Conservation (phyloP, 305 asterid genomes). For the Solanum hybrid region DNA sequence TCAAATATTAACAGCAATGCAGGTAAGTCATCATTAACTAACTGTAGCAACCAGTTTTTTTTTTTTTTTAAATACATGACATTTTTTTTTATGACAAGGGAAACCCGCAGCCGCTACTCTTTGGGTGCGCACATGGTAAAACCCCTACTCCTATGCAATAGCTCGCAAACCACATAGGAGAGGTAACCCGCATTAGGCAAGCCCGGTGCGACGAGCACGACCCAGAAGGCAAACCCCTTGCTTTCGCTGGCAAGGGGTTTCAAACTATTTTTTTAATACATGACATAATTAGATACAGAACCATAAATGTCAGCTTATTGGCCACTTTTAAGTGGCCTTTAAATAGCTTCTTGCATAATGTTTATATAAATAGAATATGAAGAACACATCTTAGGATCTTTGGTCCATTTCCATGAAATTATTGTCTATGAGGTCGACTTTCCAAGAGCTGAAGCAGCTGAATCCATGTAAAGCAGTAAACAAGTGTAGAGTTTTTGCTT, state of each 20-base stretch:
- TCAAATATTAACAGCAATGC: neutral
- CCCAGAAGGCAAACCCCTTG: too few species aligned
- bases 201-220: too few species aligned
- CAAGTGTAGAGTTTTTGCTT: constrained; percentile 75
- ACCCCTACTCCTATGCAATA: too few species aligned
- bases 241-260: too few species aligned
- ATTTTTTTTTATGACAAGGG: too few species aligned
- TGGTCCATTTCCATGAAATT: constrained; percentile 3
- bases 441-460: constrained; percentile 71
- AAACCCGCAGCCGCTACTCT: too few species aligned
- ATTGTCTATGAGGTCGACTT: constrained; percentile 19
- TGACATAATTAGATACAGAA: neutral
- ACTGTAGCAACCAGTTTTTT: neutral
- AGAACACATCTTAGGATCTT: neutral
- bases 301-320: neutral
- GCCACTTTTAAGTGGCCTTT: neutral
- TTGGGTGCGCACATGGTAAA: too few species aligned
- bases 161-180: too few species aligned
- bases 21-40: neutral
- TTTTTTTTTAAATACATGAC: too few species aligned
- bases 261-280: neutral
- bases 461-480: constrained; percentile 64
- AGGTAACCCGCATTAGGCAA: too few species aligned
- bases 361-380: neutral
- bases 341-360: neutral